A percentile compares a stretch with the other conserved stretches of the same genome.
These are phyloP conservation scores for Bruguiera parviflora DNA, from an alignment of 345 rosid species.

Conservation along the genomic window DNA sequence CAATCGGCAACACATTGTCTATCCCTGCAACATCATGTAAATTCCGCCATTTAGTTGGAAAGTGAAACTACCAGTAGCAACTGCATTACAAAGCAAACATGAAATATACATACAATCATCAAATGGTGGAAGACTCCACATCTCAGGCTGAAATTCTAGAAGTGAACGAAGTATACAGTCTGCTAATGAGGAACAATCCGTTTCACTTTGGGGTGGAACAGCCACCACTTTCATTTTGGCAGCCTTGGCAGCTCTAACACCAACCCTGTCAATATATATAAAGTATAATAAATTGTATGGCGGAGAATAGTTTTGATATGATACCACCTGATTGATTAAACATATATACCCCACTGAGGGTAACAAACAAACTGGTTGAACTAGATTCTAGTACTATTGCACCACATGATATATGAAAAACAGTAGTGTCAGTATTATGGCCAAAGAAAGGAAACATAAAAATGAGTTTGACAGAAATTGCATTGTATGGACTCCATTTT, in stretches of 20 bases:
- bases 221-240: conserved; percentile 44
- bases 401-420: too few relatives aligned
- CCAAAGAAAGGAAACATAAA: too few relatives aligned
- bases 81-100: background rate
- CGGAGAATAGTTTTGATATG: background rate
- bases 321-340: background rate
- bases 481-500: too few relatives aligned
- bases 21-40: conserved; percentile 23
- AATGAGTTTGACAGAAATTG: too few relatives aligned
- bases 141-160: conserved; percentile 38
- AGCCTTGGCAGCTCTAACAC: conserved; percentile 43
- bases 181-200: conserved; percentile 36
- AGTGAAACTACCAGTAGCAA: background rate
- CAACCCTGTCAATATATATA: conserved; percentile 30
- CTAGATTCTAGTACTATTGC: too few relatives aligned
- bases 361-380: too few relatives aligned
- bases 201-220: conserved; percentile 38
- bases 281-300: background rate
- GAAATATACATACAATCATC: conserved; percentile 31
- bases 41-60: background rate
- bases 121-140: conserved; percentile 44
- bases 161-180: conserved; percentile 38
- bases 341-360: too few relatives aligned
- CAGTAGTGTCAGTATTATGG: too few relatives aligned
- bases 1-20: conserved; percentile 29